phyloP scores from a whole-genome alignment of 495 filamentous ascomycete genomes.

The Neurospora sp. region DNA sequence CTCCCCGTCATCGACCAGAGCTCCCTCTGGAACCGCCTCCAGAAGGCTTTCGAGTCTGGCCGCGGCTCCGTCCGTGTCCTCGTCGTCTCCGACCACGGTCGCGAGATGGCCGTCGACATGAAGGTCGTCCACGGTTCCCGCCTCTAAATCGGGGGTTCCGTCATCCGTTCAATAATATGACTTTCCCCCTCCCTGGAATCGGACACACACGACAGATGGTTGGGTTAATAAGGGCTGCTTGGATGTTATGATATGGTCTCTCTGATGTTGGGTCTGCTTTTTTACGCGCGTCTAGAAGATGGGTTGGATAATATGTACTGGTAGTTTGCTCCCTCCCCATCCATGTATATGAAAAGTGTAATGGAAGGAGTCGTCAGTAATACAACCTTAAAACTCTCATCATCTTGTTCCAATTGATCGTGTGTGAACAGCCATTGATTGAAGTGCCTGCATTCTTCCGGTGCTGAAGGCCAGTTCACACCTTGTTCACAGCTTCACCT shows the following conservation, averaged over 20 bases:
- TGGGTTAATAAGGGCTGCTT: background rate
- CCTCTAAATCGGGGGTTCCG: conserved; percentile 28
- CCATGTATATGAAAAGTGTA: conserved; percentile 29
- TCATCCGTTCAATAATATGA: background rate
- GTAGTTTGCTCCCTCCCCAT: conserved; percentile 7
- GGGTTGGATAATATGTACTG: conserved; percentile 2
- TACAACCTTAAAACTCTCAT: background rate
- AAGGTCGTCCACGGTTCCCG: conserved; percentile 81
- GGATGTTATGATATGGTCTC: background rate
- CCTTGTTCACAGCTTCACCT: background rate
- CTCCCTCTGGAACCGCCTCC: conserved; percentile 69
- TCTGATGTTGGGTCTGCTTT: background rate
- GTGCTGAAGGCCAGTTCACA: background rate
- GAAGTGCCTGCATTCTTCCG: background rate
- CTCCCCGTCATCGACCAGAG: conserved; percentile 91
- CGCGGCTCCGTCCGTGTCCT: conserved; percentile 89
- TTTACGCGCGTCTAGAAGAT: background rate
- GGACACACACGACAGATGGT: background rate
- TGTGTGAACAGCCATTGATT: background rate
- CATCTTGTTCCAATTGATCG: background rate
- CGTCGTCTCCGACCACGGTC: conserved; percentile 88
- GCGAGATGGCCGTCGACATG: conserved; percentile 96
- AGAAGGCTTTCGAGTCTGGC: conserved; percentile 79
- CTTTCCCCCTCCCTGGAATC: background rate
- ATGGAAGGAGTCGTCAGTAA: conserved; percentile 19